phyloP scores from a whole-genome alignment of 1,139 yeast genomes.

The Zygoascus meyerae region DNA sequence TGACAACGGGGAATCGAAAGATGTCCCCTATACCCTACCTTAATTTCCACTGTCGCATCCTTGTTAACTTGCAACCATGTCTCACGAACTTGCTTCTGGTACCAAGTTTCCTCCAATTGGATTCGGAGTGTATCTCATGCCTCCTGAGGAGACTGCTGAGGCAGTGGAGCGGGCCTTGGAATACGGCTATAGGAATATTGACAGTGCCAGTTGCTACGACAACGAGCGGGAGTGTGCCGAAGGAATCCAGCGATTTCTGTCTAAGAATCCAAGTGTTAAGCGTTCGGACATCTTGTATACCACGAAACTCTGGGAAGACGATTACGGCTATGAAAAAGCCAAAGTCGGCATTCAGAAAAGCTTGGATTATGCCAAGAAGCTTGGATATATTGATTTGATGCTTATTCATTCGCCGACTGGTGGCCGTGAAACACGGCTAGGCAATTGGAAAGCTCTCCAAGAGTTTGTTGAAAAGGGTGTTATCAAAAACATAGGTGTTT shows the following conservation, averaged over 20 bases:
- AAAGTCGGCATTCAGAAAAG: slow-evolving; percentile 45
- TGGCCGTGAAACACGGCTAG: slow-evolving; percentile 31
- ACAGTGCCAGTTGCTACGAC: slow-evolving; percentile 53
- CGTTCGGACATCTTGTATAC: slow-evolving; percentile 65
- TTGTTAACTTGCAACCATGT: too few relatives aligned
- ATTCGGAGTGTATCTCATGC: slow-evolving; percentile 51
- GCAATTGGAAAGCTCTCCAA: slow-evolving; percentile 43
- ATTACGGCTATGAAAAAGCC: slow-evolving; percentile 54
- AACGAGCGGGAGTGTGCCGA: slow-evolving; percentile 52
- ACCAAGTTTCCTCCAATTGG: slow-evolving; percentile 51
- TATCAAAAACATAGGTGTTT: slow-evolving; percentile 41
- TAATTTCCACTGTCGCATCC: too few relatives aligned
- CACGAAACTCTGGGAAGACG: slow-evolving; percentile 57
- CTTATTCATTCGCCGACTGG: slow-evolving; percentile 38
- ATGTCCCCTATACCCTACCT: too few relatives aligned
- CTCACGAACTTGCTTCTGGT: slow-evolving; percentile 31
- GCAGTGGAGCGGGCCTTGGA: slow-evolving; percentile 49
- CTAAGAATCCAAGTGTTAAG: slow-evolving; percentile 35
- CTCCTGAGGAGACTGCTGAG: slow-evolving; percentile 38
- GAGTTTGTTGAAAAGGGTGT: slow-evolving; percentile 32
- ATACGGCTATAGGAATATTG: slow-evolving; percentile 66
- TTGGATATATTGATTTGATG: slow-evolving; percentile 45
- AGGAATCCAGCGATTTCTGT: slow-evolving; percentile 43
- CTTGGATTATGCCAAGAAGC: slow-evolving; percentile 44
- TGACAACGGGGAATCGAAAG: too few relatives aligned